Evolutionary conservation across 1,139 yeast species (phyloP), one percentile per base, ranked within the genome.

Genomic region (Suhomyces atakaporum): DNA sequence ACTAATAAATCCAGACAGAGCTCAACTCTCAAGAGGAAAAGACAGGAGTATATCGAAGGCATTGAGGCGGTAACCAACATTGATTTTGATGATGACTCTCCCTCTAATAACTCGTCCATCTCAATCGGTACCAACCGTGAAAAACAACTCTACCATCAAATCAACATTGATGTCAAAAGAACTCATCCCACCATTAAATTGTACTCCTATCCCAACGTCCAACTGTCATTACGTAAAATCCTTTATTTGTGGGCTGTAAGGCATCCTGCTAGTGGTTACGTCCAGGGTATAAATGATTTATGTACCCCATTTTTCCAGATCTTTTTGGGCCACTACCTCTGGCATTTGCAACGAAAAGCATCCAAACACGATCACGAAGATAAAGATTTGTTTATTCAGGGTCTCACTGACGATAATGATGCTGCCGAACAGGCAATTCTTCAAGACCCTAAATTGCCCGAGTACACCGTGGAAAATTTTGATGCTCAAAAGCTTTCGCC

Each of bases 241-340:
- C 64, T 92, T 34, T 94, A 88, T 53, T 68, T 92, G 22, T 92
- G 99, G 99, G 96, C 98, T 0, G 82, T 92, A 14, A 76, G 98
- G 44, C 98, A 94, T 56, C 98, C 99, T 1, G 97, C 97, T 3
- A 82, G 94, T 55, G 99, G 99, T 3, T 92, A 92, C 60, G 99
- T 92, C n/a, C 99, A 92, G 62, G 99, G 99, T 18, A 94, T 92
- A 39, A 92, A 92, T 58, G 99, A 92, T 60, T 71, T 92, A 38
- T 89, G 84, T 12, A 92, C 97, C 0, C 98, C 99, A 1, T 89
- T 94, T 58, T 90, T 77, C 60, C 96, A 92, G 59, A 83, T 92
- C 0, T 92, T 92, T 54, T 61, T 94, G 35, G 72, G 81, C 3
- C 81, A 83, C 43, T 90, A 90, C 56, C 51, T 82, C 27, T 66